These are phyloP conservation scores for Colletotrichum spinosum DNA, from an alignment of 2,329 filamentous ascomycete genomes.

Conservation along the genomic window DNA sequence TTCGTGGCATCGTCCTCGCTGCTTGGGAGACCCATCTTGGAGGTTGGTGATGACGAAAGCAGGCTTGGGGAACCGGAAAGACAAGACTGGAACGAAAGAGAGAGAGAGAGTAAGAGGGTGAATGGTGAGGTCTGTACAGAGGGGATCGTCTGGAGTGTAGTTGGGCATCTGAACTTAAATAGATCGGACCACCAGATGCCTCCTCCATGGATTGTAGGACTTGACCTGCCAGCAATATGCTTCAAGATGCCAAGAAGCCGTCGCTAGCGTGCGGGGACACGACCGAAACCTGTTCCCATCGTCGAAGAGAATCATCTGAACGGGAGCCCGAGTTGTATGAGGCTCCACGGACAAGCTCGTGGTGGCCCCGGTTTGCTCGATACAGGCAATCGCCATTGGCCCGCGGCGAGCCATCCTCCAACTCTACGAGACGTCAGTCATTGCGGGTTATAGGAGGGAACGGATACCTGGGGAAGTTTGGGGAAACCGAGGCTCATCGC, in stretches of 20 bases:
- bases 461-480: slow-evolving; percentile 1
- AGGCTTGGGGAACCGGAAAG: too few species aligned
- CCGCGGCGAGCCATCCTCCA: background rate
- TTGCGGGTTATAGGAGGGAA: background rate
- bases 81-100: background rate
- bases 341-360: too few species aligned
- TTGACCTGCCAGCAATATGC: background rate
- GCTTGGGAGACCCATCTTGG: background rate
- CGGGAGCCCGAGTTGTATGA: too few species aligned
- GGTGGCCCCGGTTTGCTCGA: too few species aligned
- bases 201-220: too few species aligned
- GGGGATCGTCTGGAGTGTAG: background rate
- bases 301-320: background rate
- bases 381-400: background rate
- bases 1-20: slow-evolving; percentile 2
- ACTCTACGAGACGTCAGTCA: background rate
- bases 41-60: too few species aligned
- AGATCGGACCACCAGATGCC: too few species aligned
- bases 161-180: too few species aligned
- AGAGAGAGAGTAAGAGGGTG: background rate
- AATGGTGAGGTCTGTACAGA: background rate
- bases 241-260: background rate
- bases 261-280: background rate
- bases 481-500: slow-evolving; percentile 11
- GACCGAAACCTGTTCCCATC: background rate